Conservation (phyloP, 257 asterid species). For the Primulina eburnea region DNA sequence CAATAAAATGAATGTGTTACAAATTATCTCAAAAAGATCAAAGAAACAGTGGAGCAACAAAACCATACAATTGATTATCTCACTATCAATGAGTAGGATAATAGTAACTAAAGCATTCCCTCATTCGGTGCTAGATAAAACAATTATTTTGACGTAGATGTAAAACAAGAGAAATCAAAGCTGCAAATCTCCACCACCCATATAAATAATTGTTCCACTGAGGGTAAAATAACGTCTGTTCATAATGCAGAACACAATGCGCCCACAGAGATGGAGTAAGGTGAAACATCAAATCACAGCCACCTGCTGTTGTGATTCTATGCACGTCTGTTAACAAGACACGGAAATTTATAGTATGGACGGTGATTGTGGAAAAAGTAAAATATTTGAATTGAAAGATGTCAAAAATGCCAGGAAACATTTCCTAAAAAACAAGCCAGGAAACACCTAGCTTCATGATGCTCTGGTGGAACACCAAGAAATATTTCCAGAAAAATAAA, state of each 20-base stretch:
- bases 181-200: neutral
- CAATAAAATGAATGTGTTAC: neutral
- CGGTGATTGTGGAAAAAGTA: neutral
- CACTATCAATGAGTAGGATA: neutral
- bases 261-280: neutral
- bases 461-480: constrained; percentile 12
- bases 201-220: neutral
- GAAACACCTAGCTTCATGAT: neutral
- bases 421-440: neutral
- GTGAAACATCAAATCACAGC: constrained; percentile 4
- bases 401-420: neutral
- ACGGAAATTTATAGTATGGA: neutral
- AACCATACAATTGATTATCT: neutral
- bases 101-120: neutral
- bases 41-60: neutral
- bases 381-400: neutral
- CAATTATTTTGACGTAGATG: neutral
- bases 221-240: neutral
- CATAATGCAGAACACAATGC: neutral
- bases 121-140: neutral
- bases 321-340: constrained; percentile 1
- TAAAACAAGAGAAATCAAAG: neutral
- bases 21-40: neutral
- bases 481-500: neutral
- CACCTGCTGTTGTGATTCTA: constrained; percentile 2